Percentiles rank a stretch among this genome's conserved stretches.
Evolutionary conservation across 2,329 filamentous ascomycete genomes (phyloP).

Genomic region (Penicillium concentricum): DNA sequence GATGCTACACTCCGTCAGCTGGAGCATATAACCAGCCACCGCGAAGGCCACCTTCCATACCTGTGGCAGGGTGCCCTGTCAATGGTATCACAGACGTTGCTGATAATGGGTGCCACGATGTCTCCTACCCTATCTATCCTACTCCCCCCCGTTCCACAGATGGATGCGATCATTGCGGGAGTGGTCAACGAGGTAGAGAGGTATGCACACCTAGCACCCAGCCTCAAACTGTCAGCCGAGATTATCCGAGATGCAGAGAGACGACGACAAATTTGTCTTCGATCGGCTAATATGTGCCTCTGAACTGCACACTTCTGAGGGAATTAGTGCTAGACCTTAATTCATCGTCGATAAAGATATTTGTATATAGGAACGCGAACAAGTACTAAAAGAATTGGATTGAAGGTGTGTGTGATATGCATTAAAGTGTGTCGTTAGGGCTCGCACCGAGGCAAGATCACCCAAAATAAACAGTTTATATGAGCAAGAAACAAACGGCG

Average conservation of each 20-base stretch:
- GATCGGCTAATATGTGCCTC: slow-evolving; percentile 17
- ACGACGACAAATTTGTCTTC: slow-evolving; percentile 56
- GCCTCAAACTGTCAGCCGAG: slow-evolving; percentile 71
- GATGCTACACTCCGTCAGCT: slow-evolving; percentile 78
- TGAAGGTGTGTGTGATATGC: neutral
- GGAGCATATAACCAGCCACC: slow-evolving; percentile 75
- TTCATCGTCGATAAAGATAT: neutral
- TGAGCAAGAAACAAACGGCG: slow-evolving; percentile 6
- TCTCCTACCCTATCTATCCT: slow-evolving; percentile 69
- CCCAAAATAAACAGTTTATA: neutral
- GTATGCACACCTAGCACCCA: slow-evolving; percentile 73
- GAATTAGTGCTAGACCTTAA: neutral
- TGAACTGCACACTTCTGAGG: neutral
- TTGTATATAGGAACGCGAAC: neutral
- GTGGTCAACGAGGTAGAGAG: slow-evolving; percentile 74
- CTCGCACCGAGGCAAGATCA: neutral
- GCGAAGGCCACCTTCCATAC: slow-evolving; percentile 80
- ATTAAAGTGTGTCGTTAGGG: neutral
- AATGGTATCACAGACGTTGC: slow-evolving; percentile 75
- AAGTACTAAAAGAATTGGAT: neutral
- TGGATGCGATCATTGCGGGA: slow-evolving; percentile 75
- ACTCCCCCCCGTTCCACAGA: slow-evolving; percentile 55
- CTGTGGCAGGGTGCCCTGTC: slow-evolving; percentile 82
- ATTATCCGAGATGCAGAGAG: slow-evolving; percentile 78
- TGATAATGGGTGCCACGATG: slow-evolving; percentile 84